A percentile compares a stretch with the other conserved stretches of the same genome.
Evolutionary conservation across 2,329 filamentous ascomycete genomes (phyloP).

Genomic region (Pseudogymnoascus sp.): DNA sequence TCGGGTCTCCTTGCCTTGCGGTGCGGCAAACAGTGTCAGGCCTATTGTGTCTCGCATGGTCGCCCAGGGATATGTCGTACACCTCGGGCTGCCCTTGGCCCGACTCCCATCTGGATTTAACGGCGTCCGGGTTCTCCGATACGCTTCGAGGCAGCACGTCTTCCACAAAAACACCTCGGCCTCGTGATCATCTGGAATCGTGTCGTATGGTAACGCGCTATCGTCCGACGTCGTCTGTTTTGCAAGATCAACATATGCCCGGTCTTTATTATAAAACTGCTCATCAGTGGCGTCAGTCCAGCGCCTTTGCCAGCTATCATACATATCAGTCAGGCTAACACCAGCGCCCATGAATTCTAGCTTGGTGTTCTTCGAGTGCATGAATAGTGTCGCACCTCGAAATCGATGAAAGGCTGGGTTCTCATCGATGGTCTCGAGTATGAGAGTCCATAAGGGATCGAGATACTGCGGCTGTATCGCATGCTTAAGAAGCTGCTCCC

Average conservation of each 20-base stretch:
- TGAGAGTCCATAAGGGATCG: background rate
- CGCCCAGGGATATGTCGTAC: background rate
- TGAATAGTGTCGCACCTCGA: background rate
- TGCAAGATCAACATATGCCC: background rate
- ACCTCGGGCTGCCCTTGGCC: background rate
- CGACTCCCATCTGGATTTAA: background rate
- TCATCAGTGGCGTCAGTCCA: background rate
- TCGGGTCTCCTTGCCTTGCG: background rate
- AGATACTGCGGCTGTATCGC: background rate
- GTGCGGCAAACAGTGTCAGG: background rate
- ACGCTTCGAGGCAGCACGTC: background rate
- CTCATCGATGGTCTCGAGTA: background rate
- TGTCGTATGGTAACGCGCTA: background rate
- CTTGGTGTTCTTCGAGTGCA: background rate
- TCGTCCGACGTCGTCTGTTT: background rate
- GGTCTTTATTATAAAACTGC: background rate
- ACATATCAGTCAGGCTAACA: background rate
- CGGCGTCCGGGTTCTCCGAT: background rate
- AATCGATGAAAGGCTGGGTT: background rate
- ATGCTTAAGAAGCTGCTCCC: background rate
- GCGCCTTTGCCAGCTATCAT: background rate
- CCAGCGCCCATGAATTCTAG: background rate
- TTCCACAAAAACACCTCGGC: background rate
- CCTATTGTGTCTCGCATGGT: background rate
- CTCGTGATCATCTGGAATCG: background rate